Base-by-base conservation (phyloP, 257 asterid species). In the Penstemon eatonii region DNA sequence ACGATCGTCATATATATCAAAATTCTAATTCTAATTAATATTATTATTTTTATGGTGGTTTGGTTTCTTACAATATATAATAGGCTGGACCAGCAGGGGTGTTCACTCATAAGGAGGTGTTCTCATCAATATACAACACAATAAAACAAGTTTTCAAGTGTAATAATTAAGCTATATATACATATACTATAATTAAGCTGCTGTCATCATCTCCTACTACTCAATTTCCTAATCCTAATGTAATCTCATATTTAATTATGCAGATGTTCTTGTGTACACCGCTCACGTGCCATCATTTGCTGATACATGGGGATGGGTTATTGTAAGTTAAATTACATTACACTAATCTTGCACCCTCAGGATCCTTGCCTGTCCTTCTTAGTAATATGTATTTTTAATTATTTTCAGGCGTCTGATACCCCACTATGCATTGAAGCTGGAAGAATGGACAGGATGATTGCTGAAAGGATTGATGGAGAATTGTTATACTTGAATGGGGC, bases 241-340 rank as follows among this genome's bases (percentile, higher is more conserved):
- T 15, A 15, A 15, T 15, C 18, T 15, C 18, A 15, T 15, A 15
- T 15, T 15, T 15, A 15, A 15, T 15, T 15, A 15, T 56, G 70
- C 89, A 92, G 98, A 93, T 71, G 98, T 87, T 58, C 85, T 91
- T 12, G 96, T 90, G 8, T 93, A 90, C 82, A 93, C 98, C 5
- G 97, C 97, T 65, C 97, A 93, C 40, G 97, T 93, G 73, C 98
- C 98, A 36, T 90, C 97, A 13, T 93, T 93, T 82, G 95, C 96
- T 47, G 97, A 90, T 74, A 93, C 98, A n/a, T 93, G 98, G 98
- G 98, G 98, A 70, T 93, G 98, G 98, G 91, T 92, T 44, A 85
- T 92, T 63, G 97, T 84, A 69, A 81, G 73, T 68, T 43, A 65
- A 61, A 12, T 15, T 15, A 15, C 18, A 15, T 15, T 15, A 15